Evolutionary conservation across 345 rosid species (phyloP).

Genomic region (Garcia nutans): DNA sequence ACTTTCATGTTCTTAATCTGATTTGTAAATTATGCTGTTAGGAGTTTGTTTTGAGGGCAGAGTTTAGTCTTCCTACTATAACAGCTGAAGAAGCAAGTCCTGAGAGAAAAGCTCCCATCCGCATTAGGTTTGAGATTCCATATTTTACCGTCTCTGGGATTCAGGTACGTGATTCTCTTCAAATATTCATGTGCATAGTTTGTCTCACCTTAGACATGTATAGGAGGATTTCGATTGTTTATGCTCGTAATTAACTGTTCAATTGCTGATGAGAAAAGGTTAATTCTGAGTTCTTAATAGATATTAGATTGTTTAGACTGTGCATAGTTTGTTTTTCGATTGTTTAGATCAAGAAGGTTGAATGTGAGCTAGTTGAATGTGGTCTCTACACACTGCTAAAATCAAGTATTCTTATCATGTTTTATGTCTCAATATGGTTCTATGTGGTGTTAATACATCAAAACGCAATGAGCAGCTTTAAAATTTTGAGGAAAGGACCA

Average conservation of each 20-base stretch:
- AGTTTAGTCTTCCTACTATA: constrained; percentile 74
- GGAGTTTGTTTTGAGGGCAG: constrained; percentile 92
- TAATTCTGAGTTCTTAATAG: too few species aligned
- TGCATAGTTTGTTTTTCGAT: too few species aligned
- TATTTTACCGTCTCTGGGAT: constrained; percentile 86
- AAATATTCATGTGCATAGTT: neutral
- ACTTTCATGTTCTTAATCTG: neutral
- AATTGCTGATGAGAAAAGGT: too few species aligned
- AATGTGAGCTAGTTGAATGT: too few species aligned
- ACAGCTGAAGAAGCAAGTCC: constrained; percentile 68
- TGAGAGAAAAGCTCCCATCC: constrained; percentile 77
- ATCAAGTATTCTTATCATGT: too few species aligned
- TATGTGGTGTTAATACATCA: too few species aligned
- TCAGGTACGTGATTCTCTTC: constrained; percentile 49
- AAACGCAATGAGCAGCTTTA: too few species aligned
- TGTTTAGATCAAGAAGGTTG: too few species aligned
- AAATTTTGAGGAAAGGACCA: neutral
- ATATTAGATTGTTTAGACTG: too few species aligned
- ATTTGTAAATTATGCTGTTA: neutral
- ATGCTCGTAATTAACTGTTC: neutral
- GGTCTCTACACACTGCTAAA: too few species aligned
- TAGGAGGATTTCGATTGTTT: neutral
- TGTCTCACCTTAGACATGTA: neutral
- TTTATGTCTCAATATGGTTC: too few species aligned
- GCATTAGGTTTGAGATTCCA: constrained; percentile 81